Evolutionary conservation across 192 early-diverging fungal genomes (phyloP).

Genomic region (Coemansia pectinata): DNA sequence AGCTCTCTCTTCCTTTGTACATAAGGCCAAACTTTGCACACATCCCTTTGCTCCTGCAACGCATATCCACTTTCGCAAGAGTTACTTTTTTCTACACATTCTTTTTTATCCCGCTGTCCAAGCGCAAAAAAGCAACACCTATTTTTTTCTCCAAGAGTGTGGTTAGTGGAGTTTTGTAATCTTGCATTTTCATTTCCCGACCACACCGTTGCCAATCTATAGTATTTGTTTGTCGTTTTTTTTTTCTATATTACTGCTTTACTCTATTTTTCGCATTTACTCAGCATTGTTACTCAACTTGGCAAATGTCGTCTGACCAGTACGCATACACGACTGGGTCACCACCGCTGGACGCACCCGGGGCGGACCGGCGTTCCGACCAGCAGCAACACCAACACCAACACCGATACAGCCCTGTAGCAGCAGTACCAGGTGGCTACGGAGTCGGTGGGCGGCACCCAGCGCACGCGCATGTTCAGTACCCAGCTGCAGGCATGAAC

Average conservation of each 20-base stretch:
- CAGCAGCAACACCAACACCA: constrained; percentile 19
- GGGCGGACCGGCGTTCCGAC: constrained; percentile 1
- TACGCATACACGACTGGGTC: constrained; percentile 1
- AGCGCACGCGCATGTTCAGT: constrained; percentile 17
- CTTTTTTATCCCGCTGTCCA: neutral
- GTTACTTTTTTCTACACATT: neutral
- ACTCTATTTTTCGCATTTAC: neutral
- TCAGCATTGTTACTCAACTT: neutral
- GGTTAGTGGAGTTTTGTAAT: neutral
- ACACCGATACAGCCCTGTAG: constrained; percentile 8
- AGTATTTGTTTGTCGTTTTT: neutral
- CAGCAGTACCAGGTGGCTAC: neutral
- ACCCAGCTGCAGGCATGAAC: constrained; percentile 6
- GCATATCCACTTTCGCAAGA: neutral
- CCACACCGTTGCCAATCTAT: neutral
- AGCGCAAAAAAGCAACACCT: neutral
- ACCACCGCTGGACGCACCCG: neutral
- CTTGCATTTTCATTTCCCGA: neutral
- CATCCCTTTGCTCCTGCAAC: neutral
- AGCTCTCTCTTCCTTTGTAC: neutral
- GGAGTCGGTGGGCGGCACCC: constrained; percentile 7
- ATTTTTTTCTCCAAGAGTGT: neutral
- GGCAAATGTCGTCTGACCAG: constrained; percentile 1
- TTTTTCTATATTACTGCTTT: neutral
- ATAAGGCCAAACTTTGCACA: neutral